These are phyloP conservation scores for Endotrypanum monterogeii DNA, from an alignment of 208 protist species.

Conservation along the genomic window DNA sequence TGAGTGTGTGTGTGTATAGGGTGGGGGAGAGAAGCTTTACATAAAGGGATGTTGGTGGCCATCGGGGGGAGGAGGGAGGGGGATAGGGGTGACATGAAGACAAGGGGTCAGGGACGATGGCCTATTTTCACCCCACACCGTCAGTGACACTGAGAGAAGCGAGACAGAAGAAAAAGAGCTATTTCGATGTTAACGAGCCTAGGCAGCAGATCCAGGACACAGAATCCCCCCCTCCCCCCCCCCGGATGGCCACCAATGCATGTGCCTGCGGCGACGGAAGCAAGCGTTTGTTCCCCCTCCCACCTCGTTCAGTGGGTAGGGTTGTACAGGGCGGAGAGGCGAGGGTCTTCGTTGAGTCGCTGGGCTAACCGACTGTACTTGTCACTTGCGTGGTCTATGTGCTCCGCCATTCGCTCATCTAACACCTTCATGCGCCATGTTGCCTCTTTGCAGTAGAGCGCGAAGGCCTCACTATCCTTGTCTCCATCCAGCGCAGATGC, in stretches of 20 bases:
- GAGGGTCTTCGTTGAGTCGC: slow-evolving; percentile 73
- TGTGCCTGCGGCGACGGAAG: background rate
- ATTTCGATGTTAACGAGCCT: background rate
- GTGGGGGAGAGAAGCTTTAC: background rate
- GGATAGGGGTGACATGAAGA: background rate
- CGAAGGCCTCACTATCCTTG: slow-evolving; percentile 85
- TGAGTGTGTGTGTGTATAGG: too few relatives aligned
- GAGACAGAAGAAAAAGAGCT: background rate
- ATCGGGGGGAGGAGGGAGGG: too few relatives aligned
- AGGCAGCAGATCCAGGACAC: background rate
- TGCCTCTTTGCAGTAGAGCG: slow-evolving; percentile 87
- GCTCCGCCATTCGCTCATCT: slow-evolving; percentile 84
- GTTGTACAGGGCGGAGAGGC: slow-evolving; percentile 66
- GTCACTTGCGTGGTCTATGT: slow-evolving; percentile 86
- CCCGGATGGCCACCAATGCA: background rate
- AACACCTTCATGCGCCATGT: slow-evolving; percentile 92
- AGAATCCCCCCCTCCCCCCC: background rate
- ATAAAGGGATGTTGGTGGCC: background rate
- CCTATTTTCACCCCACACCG: background rate
- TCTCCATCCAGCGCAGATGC: slow-evolving; percentile 61
- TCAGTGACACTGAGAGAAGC: background rate
- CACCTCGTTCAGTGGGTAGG: slow-evolving; percentile 3
- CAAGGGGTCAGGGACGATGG: background rate
- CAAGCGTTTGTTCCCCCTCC: background rate
- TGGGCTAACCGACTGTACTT: slow-evolving; percentile 85